These are phyloP conservation scores for Hanseniaspora vineae DNA, from an alignment of 805 yeast species.

Conservation along the genomic window DNA sequence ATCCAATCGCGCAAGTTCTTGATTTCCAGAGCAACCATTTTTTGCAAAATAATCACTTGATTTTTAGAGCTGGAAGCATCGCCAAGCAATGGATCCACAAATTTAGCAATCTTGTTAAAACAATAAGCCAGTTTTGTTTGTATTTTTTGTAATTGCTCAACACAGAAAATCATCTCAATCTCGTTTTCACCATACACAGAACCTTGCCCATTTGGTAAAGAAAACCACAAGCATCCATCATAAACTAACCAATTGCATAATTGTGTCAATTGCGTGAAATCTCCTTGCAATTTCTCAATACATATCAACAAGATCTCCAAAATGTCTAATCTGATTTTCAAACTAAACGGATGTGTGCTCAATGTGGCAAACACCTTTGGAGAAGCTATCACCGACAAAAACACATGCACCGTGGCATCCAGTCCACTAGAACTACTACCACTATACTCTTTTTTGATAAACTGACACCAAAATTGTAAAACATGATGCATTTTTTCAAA, in stretches of 20 bases:
- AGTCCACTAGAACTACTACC: background rate
- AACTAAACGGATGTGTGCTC: background rate
- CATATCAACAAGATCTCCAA: background rate
- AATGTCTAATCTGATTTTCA: background rate
- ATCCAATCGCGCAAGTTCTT: background rate
- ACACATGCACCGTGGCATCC: background rate
- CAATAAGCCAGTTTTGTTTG: background rate
- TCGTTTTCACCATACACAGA: background rate
- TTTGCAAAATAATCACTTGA: background rate
- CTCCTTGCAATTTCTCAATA: background rate
- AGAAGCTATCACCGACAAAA: background rate
- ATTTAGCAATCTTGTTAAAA: background rate
- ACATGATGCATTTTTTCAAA: background rate
- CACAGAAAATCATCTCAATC: background rate
- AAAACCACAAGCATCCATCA: slow-evolving; percentile 10
- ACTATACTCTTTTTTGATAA: background rate
- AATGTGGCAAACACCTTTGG: background rate
- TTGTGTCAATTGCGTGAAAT: background rate
- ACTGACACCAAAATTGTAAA: background rate
- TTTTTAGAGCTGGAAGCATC: background rate
- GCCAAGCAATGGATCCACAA: background rate
- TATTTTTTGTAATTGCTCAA: background rate
- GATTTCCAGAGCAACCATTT: background rate
- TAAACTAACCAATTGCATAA: slow-evolving; percentile 8
- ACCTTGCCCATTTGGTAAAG: slow-evolving; percentile 10